phyloP scores from a whole-genome alignment of 495 filamentous ascomycete species.

The Aspergillus haitiensis region DNA sequence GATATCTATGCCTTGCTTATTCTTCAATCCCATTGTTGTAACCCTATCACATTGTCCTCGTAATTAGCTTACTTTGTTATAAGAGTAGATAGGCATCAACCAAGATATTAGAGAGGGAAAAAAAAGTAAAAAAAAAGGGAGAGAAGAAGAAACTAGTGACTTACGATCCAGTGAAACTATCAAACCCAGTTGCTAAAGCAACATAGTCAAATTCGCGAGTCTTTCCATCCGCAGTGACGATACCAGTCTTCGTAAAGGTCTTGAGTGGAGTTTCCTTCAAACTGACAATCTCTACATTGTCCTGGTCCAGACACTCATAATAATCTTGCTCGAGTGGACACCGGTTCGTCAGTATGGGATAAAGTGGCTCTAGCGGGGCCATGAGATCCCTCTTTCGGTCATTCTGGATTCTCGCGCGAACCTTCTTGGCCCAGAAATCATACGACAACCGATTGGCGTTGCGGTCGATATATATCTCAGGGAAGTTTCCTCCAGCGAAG shows the following conservation, averaged over 20 bases:
- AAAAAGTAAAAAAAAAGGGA: background rate
- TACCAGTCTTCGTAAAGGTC: conserved; percentile 43
- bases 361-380: conserved; percentile 49
- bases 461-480: conserved; percentile 44
- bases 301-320: conserved; percentile 55
- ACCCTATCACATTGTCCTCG: conserved; percentile 40
- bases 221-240: conserved; percentile 42
- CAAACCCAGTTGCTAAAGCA: conserved; percentile 57
- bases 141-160: conserved; percentile 19
- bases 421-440: conserved; percentile 57
- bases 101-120: background rate
- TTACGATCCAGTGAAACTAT: conserved; percentile 47
- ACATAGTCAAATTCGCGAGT: conserved; percentile 52
- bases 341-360: conserved; percentile 53
- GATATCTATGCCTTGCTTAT: conserved; percentile 39
- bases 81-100: background rate
- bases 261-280: conserved; percentile 47
- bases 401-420: conserved; percentile 49
- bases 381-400: conserved; percentile 49
- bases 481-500: conserved; percentile 52
- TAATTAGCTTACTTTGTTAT: background rate
- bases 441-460: conserved; percentile 50
- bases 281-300: conserved; percentile 54
- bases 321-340: conserved; percentile 53
- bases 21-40: conserved; percentile 46